Conservation (phyloP, 208 protist species). For the Leptomonas seymouri region DNA sequence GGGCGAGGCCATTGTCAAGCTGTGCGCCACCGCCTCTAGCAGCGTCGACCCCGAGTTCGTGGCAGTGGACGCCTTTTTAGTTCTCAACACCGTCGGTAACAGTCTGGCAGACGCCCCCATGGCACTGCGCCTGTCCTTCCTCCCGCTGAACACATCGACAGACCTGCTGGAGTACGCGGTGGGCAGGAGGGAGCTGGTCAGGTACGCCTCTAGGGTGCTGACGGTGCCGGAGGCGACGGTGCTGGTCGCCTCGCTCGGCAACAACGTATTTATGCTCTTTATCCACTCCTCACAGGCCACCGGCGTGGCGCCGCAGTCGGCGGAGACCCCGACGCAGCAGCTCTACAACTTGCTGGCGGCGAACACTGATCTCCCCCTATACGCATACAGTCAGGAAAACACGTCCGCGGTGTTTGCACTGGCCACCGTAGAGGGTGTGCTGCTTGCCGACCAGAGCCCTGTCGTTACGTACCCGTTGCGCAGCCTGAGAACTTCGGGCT, state of each 20-base stretch:
- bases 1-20: constrained; percentile 35
- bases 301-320: constrained; percentile 31
- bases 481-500: constrained; percentile 23
- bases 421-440: constrained; percentile 44
- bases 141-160: constrained; percentile 36
- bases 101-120: constrained; percentile 30
- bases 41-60: constrained; percentile 39
- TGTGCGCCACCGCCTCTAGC: constrained; percentile 66
- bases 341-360: constrained; percentile 32
- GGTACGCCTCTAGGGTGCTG: constrained; percentile 17
- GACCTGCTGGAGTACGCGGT: constrained; percentile 33
- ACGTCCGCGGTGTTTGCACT: constrained; percentile 46
- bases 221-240: constrained; percentile 22
- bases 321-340: constrained; percentile 28
- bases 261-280: constrained; percentile 26
- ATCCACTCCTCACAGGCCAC: constrained; percentile 37
- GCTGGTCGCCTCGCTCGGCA: constrained; percentile 30
- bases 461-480: constrained; percentile 28
- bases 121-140: constrained; percentile 43
- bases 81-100: constrained; percentile 37
- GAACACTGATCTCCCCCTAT: constrained; percentile 36
- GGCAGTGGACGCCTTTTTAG: constrained; percentile 53
- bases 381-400: constrained; percentile 29
- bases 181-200: constrained; percentile 15
- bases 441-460: constrained; percentile 38